Evolutionary conservation across 495 filamentous ascomycete genomes (phyloP), one percentile per base, ranked within the genome.

Genomic region (Clavariopsis aquatica): DNA sequence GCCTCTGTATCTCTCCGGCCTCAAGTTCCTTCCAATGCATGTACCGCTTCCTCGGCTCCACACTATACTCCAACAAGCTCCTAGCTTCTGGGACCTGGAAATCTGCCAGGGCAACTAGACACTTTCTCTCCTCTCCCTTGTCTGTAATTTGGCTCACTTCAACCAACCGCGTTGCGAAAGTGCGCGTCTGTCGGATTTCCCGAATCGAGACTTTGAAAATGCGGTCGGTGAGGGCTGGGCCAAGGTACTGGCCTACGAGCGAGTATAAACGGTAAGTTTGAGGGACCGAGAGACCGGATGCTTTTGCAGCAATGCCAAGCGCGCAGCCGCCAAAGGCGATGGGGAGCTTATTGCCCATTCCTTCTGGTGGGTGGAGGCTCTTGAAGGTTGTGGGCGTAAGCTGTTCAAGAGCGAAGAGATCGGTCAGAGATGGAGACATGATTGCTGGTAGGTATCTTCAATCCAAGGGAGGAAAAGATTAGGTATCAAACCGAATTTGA

Each of bases 301-400:
- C 61, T 49, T 64, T 61, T 28, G 46, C 49, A 15, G 59, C 69
- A 2, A 60, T 38, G 15, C 52, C 69, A 29, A 72, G 28, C 12
- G 69, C 53, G 28, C 60, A 72, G 19, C 69, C 69, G 20, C 69
- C 69, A 62, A 66, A 72, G 17, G 69, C 69, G 20, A 70, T 70
- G 55, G 63, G 47, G 20, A 28, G 28, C 12, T 43, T 36, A 26
- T 70, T 70, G 1, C 68, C 68, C 60, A 70, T 64, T 1, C 26
- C 34, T 24, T 60, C 34, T n/a, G 68, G 68, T 8, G 20, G 43
- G 31, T 65, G 52, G 0, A 60, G 19, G 0, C 61, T 57, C 58
- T 51, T 45, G 49, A n/a, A 60, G 19, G 36, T 38, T 12, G 31
- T 28, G 5, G 19, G 22, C 15, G 24, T 8, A 9, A 22, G 46